Base-by-base conservation (phyloP, 2,329 filamentous ascomycete genomes). In the Trichoderma lentiforme region DNA sequence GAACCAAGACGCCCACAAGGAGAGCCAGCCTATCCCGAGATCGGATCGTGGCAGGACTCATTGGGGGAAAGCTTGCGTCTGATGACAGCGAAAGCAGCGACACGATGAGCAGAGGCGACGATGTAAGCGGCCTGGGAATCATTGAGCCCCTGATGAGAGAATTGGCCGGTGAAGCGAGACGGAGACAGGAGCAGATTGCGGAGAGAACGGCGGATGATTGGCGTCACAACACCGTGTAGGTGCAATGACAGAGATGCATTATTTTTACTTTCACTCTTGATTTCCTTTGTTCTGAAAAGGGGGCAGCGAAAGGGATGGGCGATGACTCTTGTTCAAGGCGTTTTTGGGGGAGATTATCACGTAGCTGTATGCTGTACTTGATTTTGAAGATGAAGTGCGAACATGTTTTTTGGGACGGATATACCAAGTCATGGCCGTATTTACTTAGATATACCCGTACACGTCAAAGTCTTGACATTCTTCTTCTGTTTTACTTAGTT, bases 111-210 rank as follows among this genome's bases (percentile, higher is more conserved):
- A 76, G 73, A 53, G 75, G 77, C 67, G 78, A 79, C 28, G 79
- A 80, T 21, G 74, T 75, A 72, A 81, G 78, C 62, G 80, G 82
- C 6, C 74, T 84, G 70, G 83, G 82, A 30, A 77, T 79, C 5
- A 80, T 85, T 26, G 84, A 85, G 76, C 83, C 83, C 9, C 73
- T 86, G 61, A 85, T 85, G 82, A 79, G 82, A 70, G 83, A 85
- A 76, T 75, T 85, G 57, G 82, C 81, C 53, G 79, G 75, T 6
- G 76, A 75, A 58, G 73, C 75, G 30, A 58, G 77, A 64, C 76
- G 75, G 61, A 78, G 78, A 32, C 71, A 72, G 51, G 47, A 68
- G 64, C 57, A 72, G 43, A n/a, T 72, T 32, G 70, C 63, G 6
- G 66, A 70, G 66, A 51, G 66, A 18, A 70, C 66, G 9, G 66